Base-by-base conservation (phyloP, 2,329 filamentous ascomycete genomes). In the Aspergillus sp. region DNA sequence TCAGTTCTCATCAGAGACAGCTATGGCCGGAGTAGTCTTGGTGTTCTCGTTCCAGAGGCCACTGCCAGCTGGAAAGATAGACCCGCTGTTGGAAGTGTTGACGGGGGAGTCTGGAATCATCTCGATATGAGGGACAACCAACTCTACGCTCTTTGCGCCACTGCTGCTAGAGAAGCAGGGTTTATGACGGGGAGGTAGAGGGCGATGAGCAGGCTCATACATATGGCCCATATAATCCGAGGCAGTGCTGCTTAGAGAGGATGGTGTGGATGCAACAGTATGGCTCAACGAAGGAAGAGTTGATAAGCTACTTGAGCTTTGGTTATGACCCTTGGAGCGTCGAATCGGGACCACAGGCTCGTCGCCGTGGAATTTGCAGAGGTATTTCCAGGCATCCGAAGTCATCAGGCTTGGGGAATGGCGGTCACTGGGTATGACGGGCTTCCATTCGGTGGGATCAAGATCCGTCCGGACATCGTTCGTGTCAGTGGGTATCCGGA, bases 371-470 rank as follows among this genome's bases (percentile, higher is more conserved):
- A 80, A 80, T 50, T 74, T 72, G 34, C 75, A 75, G 27, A 80
- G 70, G 57, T 77, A 80, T 37, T 67, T 65, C 70, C 75, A 79
- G 22, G 78, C 77, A 37, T 79, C 77, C 51, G 72, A 77, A 22
- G 69, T 66, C 55, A 69, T 60, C 7, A 66, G 58, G 42, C 52
- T 61, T 30, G 59, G 50, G 51, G 48, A 54, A 48, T 54, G 55
- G 33, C 57, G 50, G 41, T 64, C 62, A 56, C 55, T 61, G 37
- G 57, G 58, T 77, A 76, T 72, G 68, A 77, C 73, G 20, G 78
- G 78, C 70, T 80, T 80, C 78, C 78, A 80, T 71, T 80, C 77
- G 50, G 77, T 77, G 52, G 78, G 78, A 68, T 80, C 78, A 60
- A 77, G 74, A 78, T 80, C 78, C 63, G 76, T 68, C 53, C 71